Base-by-base conservation (phyloP, 176 grass and related monocot genomes). In the Rhynchospora breviuscula region DNA sequence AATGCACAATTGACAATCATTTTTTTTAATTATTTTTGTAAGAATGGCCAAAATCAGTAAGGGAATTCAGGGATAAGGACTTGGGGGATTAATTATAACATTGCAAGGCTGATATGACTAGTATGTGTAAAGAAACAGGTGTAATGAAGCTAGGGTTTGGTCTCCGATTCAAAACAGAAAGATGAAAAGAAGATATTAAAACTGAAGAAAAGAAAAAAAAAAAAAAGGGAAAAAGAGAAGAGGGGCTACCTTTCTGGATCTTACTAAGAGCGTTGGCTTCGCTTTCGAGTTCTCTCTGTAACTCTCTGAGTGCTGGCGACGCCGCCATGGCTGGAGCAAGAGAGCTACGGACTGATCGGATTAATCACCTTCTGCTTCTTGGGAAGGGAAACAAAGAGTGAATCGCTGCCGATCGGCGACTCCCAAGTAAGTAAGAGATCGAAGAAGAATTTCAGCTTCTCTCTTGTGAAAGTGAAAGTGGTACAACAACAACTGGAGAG, bases 241-340 rank as follows among this genome's bases (percentile, higher is more conserved):
- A 44, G 23, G 40, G 23, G 46, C 7, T 87, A 84, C 93, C 93
- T 95, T 93, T 99, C 79, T 99, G 96, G 85, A 92, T 93, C 93
- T 95, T 99, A 88, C 89, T 93, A 81, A 99, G 93, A 52, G 89
- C 89, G 40, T 79, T 95, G 29, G 93, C 89, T 81, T 99, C 91
- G 71, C 71, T 44, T 79, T 99, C 96, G 71, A 99, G 93, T 57
- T 99, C 91, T n/a, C 84, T 82, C 89, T 99, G 96, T 83, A 95
- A 86, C 61, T 99, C 96, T 17, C 88, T 88, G 14, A 92, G 44
- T 57, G 86, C 93, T 21, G 75, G 86, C 82, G 90, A 84, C 31
- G 93, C 81, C 31, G 81, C 60, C 59, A 80, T 91, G 57, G 91
- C 85, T 79, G 84, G 51, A 35, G 1, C 73, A 88, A 46, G 45